These are phyloP conservation scores for Carex arenaria DNA, from an alignment of 202 grass and related monocot species.

Conservation along the genomic window DNA sequence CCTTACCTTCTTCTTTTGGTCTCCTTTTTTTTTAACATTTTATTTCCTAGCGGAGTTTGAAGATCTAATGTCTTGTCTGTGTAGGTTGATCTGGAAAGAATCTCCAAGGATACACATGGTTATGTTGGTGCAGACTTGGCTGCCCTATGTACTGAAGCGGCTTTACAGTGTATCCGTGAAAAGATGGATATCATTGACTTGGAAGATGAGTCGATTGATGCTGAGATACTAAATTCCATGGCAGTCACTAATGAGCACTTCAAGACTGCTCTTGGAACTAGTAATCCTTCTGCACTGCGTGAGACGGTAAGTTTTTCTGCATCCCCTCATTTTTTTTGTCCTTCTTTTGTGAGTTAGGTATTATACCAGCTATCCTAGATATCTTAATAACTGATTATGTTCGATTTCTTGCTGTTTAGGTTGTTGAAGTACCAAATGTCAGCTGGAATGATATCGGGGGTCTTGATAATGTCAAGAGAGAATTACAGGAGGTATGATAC, in stretches of 20 bases:
- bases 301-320: conserved; percentile 59
- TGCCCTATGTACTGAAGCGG: conserved; percentile 89
- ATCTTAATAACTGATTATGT: not conserved
- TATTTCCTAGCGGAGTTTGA: not conserved
- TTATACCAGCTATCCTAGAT: not conserved
- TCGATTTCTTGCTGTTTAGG: conserved; percentile 33
- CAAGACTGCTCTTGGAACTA: conserved; percentile 81
- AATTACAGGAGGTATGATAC: conserved; percentile 73
- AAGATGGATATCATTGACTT: conserved; percentile 98
- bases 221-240: conserved; percentile 97
- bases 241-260: conserved; percentile 87
- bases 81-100: conserved; percentile 80
- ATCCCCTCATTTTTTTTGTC: not conserved
- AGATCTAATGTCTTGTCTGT: conserved; percentile 7
- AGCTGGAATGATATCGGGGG: conserved; percentile 89
- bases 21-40: not conserved
- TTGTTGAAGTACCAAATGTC: conserved; percentile 95
- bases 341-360: not conserved
- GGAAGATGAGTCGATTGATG: conserved; percentile 90
- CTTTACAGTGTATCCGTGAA: conserved; percentile 90
- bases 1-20: not conserved
- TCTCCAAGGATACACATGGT: conserved; percentile 75
- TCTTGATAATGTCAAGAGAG: conserved; percentile 86
- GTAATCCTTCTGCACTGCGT: conserved; percentile 91
- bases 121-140: conserved; percentile 92